Base-by-base conservation (phyloP, 768 basidiomycete species). In the Lactifluus pinguis region DNA sequence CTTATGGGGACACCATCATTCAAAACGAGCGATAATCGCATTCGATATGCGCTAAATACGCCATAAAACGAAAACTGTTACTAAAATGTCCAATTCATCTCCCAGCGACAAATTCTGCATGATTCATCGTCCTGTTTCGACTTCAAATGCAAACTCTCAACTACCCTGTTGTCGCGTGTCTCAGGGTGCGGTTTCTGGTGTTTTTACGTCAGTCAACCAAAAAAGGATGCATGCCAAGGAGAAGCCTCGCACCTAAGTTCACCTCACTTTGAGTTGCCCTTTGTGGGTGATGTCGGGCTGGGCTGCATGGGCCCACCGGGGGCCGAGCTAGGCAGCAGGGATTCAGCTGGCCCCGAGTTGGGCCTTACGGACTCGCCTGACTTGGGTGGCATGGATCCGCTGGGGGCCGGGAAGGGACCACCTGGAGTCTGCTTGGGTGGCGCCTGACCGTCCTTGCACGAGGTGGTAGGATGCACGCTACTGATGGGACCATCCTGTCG, bases 181-280 rank as follows among this genome's bases (percentile, higher is more conserved):
- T 50, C 19, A 1, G 13, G 60, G 63, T 19, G 63, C 48, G 45
- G 47, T 44, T 13, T 50, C 60, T 57, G 41, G 15, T 25, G 15
- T 1, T 25, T 25, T 15, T 13, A 38, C 19, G 32, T 53, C 11
- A 57, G 8, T 15, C 13, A 29, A 51, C 25, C 25, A 25, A 25
- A 25, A 25, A 39, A 11, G 9, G 25, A 14, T 14, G 30, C 39
- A 25, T 25, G 25, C 25, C 25, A 25, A 29, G 21, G 48, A 39
- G n/a, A 25, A 30, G 10, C 11, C 41, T 56, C 64, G 47, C 60
- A 78, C 82, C 83, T 71, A 80, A 66, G 69, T 84, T 83, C 25
- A 25, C 25, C 25, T 25, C 2, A 25, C 25, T 25, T 25, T 25
- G 25, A 25, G 25, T 2, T 25, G 25, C 25, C 25, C 25, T 25